Evolutionary conservation across 352 stramenopile species (phyloP).

Genomic region (Globisporangium echinulatum): DNA sequence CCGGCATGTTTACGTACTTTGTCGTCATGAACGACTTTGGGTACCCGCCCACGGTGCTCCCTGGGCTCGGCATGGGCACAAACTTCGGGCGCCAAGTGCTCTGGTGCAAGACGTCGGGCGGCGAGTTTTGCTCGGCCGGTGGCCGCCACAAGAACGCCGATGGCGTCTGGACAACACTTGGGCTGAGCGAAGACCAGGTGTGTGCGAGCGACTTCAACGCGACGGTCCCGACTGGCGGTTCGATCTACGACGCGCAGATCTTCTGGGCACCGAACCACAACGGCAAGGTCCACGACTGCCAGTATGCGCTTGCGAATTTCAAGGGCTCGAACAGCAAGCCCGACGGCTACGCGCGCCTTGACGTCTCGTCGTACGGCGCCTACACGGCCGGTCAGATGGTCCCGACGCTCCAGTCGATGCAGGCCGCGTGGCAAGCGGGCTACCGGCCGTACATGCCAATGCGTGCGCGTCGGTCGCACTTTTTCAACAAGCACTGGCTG

Average conservation of each 20-base stretch:
- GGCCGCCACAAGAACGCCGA: slow-evolving; percentile 17
- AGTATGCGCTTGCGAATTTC: slow-evolving; percentile 61
- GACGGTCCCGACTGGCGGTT: slow-evolving; percentile 20
- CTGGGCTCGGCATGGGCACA: slow-evolving; percentile 42
- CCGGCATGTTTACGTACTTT: slow-evolving; percentile 88
- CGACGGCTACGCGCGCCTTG: slow-evolving; percentile 20
- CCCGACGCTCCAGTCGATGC: slow-evolving; percentile 49
- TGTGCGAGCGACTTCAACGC: slow-evolving; percentile 24
- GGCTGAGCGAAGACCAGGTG: slow-evolving; percentile 11
- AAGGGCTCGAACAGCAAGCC: slow-evolving; percentile 19
- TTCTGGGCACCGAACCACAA: slow-evolving; percentile 44
- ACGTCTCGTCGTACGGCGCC: slow-evolving; percentile 22
- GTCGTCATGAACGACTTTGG: slow-evolving; percentile 87
- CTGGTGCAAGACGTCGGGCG: slow-evolving; percentile 66
- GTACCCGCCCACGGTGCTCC: slow-evolving; percentile 55
- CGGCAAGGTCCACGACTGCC: slow-evolving; percentile 49
- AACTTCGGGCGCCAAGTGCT: slow-evolving; percentile 66
- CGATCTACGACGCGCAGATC: slow-evolving; percentile 34
- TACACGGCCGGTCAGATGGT: slow-evolving; percentile 24
- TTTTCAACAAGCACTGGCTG: slow-evolving; percentile 69
- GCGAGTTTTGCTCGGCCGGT: slow-evolving; percentile 42
- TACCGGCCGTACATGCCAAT: slow-evolving; percentile 76
- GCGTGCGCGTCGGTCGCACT: slow-evolving; percentile 39
- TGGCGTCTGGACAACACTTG: slow-evolving; percentile 18
- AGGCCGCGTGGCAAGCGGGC: slow-evolving; percentile 26